Base-by-base conservation (phyloP, 371 early-diverging fungal genomes). In the Vairimorpha apis region DNA sequence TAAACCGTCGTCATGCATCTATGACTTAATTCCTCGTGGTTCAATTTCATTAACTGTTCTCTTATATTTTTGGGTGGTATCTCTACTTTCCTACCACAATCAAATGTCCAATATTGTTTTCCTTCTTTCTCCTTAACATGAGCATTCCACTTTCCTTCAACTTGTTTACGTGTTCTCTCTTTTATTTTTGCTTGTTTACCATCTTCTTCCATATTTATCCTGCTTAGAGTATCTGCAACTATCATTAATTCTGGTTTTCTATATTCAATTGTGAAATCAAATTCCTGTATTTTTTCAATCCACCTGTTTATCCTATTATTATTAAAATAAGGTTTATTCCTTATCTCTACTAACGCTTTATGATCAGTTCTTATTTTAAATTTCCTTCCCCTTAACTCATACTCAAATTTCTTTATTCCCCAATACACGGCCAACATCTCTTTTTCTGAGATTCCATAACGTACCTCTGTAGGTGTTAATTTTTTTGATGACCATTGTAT, bases 321-420 rank as follows among this genome's bases (percentile, higher is more conserved):
- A 47, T 41, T 27, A 43, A 67, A 67, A 7, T 41, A 21, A 30
- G n/a, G 33, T 47, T 74, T 79, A 27, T 70, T 63, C 77, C 23
- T 53, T 1, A 71, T 37, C 13, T 59, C 12, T 35, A 1, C 41
- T 69, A 77, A 21, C 18, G 77, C 69, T 70, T 70, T 74, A 51
- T 79, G 77, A 49, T 79, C 79, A 1, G 77, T 77, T 37, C 33
- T 53, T 25, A 79, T 2, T 41, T 23, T 55, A 59, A 77, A 79
- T 51, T 30, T 65, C 37, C 47, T 68, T 37, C 70, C 77, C 65
- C 25, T 59, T 35, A 77, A 33, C 1, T 74, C 18, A 45, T 69
- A 65, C 44, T 67, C 68, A 63, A 77, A 69, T 38, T 76, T 65
- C 13, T 79, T 55, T 5, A 73, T 41, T 58, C 37, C 71, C 41